Percentiles rank a stretch among this genome's conserved stretches.
Conservation (phyloP, 306 rosid species). For the Prunus persica region DNA sequence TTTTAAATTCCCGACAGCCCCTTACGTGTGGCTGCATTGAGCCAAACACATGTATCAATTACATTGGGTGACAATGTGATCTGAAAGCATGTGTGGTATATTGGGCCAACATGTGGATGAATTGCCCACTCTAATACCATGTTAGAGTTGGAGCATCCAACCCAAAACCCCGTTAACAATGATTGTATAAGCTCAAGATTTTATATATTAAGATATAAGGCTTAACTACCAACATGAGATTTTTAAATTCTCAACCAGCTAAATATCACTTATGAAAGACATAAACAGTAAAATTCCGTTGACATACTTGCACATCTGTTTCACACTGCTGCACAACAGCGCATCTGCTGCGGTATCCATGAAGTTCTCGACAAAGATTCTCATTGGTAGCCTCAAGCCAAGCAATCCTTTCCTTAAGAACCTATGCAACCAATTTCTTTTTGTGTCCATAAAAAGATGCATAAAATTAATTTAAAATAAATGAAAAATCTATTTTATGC, state of each 20-base stretch:
- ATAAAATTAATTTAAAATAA: slow-evolving; percentile 2
- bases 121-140: background rate
- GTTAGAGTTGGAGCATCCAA: background rate
- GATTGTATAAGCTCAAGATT: background rate
- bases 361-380: slow-evolving; percentile 65
- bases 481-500: background rate
- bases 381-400: slow-evolving; percentile 76
- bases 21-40: no score
- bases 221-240: background rate
- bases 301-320: slow-evolving; percentile 53
- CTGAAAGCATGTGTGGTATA: background rate
- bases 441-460: background rate
- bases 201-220: background rate
- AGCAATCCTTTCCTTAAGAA: slow-evolving; percentile 64
- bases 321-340: slow-evolving; percentile 47
- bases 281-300: background rate
- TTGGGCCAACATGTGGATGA: background rate
- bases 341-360: slow-evolving; percentile 63
- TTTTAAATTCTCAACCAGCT: background rate
- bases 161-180: background rate
- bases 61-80: background rate
- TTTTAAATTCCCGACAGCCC: no score
- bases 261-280: background rate
- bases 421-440: slow-evolving; percentile 34
- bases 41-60: background rate